Percentiles rank a stretch among this genome's conserved stretches.
Conservation (phyloP, 805 yeast species). For the Teunomyces gatunensis region DNA sequence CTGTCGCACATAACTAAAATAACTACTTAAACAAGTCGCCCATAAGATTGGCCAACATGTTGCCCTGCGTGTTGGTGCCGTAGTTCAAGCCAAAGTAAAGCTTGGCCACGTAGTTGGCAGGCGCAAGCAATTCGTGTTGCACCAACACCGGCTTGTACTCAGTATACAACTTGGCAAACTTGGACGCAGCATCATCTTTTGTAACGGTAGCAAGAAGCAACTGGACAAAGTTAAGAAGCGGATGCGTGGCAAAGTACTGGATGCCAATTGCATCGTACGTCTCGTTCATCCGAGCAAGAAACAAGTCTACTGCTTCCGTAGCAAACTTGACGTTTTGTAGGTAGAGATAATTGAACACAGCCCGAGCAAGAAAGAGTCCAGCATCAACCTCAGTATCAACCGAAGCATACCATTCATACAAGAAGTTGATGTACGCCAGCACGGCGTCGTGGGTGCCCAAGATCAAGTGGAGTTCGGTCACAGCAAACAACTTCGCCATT, state of each 20-base stretch:
- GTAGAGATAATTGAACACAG: conserved; percentile 72
- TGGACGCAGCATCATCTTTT: conserved; percentile 31
- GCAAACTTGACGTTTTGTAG: conserved; percentile 67
- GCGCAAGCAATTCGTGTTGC: conserved; percentile 36
- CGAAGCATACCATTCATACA: conserved; percentile 38
- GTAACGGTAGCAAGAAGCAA: conserved; percentile 58
- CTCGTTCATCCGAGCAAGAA: conserved; percentile 15
- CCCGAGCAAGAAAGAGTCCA: conserved; percentile 47
- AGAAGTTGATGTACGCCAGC: conserved; percentile 41
- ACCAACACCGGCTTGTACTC: conserved; percentile 44
- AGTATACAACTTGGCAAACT: conserved; percentile 51
- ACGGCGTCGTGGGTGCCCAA: conserved; percentile 60
- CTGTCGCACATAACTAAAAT: conserved; percentile 47
- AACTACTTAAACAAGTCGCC: conserved; percentile 41
- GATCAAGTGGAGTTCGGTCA: conserved; percentile 72
- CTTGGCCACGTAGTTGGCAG: conserved; percentile 58
- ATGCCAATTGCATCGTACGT: conserved; percentile 12
- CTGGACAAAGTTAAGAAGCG: conserved; percentile 66
- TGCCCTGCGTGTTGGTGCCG: conserved; percentile 40
- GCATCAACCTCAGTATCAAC: conserved; percentile 21
- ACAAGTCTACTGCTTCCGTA: conserved; percentile 25
- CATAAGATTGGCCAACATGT: conserved; percentile 63
- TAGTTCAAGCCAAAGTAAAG: conserved; percentile 56
- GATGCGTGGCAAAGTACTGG: conserved; percentile 35
- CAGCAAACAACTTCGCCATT: conserved; percentile 46